Conservation (phyloP, 805 yeast genomes). For the Wickerhamomyces pijperi region DNA sequence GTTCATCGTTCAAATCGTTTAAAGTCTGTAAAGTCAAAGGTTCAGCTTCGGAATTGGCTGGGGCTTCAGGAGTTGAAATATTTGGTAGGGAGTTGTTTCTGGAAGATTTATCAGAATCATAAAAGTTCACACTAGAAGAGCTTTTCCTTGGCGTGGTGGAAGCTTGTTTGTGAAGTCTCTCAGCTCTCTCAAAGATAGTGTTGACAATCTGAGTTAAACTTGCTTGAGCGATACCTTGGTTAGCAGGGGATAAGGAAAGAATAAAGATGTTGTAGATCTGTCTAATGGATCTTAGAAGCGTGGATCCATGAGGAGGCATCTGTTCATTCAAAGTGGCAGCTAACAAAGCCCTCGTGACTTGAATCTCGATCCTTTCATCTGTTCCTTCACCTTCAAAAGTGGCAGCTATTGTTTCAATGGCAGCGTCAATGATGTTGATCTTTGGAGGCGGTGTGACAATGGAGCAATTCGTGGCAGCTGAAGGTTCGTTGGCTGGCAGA, state of each 20-base stretch:
- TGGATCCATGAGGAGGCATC: constrained; percentile 82
- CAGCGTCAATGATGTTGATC: constrained; percentile 60
- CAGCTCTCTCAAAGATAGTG: constrained; percentile 70
- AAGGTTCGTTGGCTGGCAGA: constrained; percentile 7
- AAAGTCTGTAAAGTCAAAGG: constrained; percentile 50
- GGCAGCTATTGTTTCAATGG: constrained; percentile 72
- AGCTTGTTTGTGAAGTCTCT: constrained; percentile 15
- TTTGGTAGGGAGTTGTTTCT: not conserved
- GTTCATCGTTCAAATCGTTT: constrained; percentile 45
- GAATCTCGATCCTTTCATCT: constrained; percentile 79
- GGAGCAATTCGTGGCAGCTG: constrained; percentile 20
- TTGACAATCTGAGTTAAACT: constrained; percentile 84
- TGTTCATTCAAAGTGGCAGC: constrained; percentile 76
- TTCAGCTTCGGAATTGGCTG: constrained; percentile 11
- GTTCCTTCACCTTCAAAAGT: constrained; percentile 91
- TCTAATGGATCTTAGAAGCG: constrained; percentile 79
- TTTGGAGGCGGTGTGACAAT: constrained; percentile 34
- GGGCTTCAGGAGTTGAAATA: constrained; percentile 8
- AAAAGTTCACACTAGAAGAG: constrained; percentile 16
- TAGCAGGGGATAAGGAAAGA: constrained; percentile 66
- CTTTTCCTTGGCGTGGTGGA: constrained; percentile 10
- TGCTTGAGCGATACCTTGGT: constrained; percentile 93
- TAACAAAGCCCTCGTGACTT: constrained; percentile 83
- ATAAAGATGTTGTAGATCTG: constrained; percentile 90
- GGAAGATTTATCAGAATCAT: constrained; percentile 13